phyloP scores from a whole-genome alignment of 2,329 filamentous ascomycete genomes.

The Fusarium domesticum region DNA sequence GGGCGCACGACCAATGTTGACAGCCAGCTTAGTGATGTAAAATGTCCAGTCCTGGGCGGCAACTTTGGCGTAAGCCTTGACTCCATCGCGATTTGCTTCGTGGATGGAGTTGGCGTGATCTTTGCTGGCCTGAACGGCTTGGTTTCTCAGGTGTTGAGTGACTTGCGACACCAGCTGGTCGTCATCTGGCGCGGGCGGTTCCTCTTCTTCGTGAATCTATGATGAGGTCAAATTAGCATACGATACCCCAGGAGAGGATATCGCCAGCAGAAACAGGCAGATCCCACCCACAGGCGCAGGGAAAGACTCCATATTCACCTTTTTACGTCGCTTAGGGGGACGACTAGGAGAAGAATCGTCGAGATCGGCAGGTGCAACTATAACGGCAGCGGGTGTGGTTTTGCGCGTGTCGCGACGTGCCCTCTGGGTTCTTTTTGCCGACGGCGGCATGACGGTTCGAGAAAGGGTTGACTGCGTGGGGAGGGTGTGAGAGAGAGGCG shows the following conservation, averaged over 20 bases:
- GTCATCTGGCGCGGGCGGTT: slow-evolving; percentile 46
- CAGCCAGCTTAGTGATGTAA: slow-evolving; percentile 71
- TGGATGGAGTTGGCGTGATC: slow-evolving; percentile 64
- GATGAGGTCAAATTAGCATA: too few relatives aligned
- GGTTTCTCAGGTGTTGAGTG: slow-evolving; percentile 49
- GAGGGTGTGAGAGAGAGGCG: slow-evolving; percentile 8
- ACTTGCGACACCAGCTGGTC: slow-evolving; percentile 56
- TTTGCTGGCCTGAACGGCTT: slow-evolving; percentile 55
- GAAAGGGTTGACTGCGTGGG: too few relatives aligned
- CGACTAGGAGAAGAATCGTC: slow-evolving; percentile 58
- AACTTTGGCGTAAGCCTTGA: slow-evolving; percentile 78
- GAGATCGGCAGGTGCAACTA: slow-evolving; percentile 33
- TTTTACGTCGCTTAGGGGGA: slow-evolving; percentile 63
- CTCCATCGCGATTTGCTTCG: slow-evolving; percentile 58
- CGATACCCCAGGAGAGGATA: too few relatives aligned
- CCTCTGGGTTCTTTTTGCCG: slow-evolving; percentile 38
- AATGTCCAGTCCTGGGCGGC: slow-evolving; percentile 81
- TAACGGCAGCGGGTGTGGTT: slow-evolving; percentile 29
- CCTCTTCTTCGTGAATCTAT: slow-evolving; percentile 39
- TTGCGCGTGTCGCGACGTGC: slow-evolving; percentile 40
- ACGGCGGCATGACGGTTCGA: slow-evolving; percentile 36
- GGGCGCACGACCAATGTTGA: slow-evolving; percentile 72
- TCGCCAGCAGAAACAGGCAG: slow-evolving; percentile 14
- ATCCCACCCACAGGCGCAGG: not conserved
- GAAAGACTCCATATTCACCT: slow-evolving; percentile 41